A percentile compares a stretch with the other conserved stretches of the same genome.
phyloP scores from a whole-genome alignment of 2,329 filamentous ascomycete genomes.

The Sporothrix protearum region DNA sequence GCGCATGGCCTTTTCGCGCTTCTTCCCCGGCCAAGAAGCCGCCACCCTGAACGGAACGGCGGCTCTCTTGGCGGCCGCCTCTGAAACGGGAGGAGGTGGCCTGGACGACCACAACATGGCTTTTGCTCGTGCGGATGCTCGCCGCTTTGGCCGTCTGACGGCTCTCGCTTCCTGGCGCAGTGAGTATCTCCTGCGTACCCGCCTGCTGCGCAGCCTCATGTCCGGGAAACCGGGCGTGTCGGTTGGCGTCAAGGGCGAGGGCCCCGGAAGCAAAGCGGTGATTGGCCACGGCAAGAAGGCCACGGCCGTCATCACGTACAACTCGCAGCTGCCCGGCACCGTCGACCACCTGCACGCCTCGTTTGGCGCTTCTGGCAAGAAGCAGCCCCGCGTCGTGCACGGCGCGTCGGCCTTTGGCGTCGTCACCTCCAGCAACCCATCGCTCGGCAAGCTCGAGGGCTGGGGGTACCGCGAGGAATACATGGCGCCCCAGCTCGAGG shows the following conservation, averaged over 20 bases:
- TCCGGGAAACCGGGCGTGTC: conserved; percentile 69
- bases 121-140: conserved; percentile 64
- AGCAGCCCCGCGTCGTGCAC: conserved; percentile 74
- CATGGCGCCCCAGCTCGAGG: conserved; percentile 71
- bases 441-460: conserved; percentile 67
- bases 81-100: neutral
- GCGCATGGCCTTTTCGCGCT: conserved; percentile 87
- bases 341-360: conserved; percentile 76
- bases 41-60: neutral
- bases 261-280: conserved; percentile 46
- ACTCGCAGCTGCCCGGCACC: conserved; percentile 74
- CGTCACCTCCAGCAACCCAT: conserved; percentile 79
- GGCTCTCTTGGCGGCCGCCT: neutral
- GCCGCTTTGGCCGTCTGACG: conserved; percentile 78
- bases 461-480: conserved; percentile 79
- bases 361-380: conserved; percentile 62
- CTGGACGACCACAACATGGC: neutral
- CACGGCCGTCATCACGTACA: conserved; percentile 77
- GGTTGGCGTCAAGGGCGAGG: conserved; percentile 42
- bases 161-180: conserved; percentile 88
- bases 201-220: conserved; percentile 73
- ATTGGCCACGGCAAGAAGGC: conserved; percentile 56
- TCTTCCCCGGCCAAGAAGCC: conserved; percentile 71
- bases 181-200: conserved; percentile 86
- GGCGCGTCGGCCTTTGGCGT: conserved; percentile 74